Conservation (phyloP, 495 filamentous ascomycete species). For the Cryomyces minteri region DNA sequence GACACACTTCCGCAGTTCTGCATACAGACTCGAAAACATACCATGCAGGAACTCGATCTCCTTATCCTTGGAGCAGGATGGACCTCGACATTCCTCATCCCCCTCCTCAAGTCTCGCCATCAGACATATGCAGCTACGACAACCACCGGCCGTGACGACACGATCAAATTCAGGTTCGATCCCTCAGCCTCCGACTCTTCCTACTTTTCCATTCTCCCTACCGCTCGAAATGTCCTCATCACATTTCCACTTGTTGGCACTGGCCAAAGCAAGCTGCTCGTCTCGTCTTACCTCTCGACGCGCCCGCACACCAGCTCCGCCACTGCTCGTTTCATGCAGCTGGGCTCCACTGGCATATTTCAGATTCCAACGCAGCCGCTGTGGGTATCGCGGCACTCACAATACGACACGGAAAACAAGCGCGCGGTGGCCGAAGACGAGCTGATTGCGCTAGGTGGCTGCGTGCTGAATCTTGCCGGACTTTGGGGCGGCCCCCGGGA, state of each 20-base stretch:
- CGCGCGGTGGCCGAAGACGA: constrained; percentile 45
- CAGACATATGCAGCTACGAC: constrained; percentile 43
- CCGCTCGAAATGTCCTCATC: constrained; percentile 36
- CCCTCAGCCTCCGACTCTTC: constrained; percentile 20
- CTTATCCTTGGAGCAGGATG: constrained; percentile 57
- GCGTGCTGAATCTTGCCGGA: constrained; percentile 42
- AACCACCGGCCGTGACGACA: constrained; percentile 32
- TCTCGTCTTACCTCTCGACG: constrained; percentile 26
- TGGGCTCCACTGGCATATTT: constrained; percentile 44
- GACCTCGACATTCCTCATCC: constrained; percentile 48
- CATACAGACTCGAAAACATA: too few species aligned
- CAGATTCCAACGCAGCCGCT: constrained; percentile 9
- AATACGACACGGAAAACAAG: constrained; percentile 22
- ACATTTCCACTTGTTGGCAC: constrained; percentile 39
- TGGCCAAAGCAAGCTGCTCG: constrained; percentile 24
- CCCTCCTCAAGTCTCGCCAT: constrained; percentile 28
- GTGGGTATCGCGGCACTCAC: constrained; percentile 18
- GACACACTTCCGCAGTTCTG: too few species aligned
- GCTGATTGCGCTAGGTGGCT: constrained; percentile 29
- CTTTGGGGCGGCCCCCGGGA: constrained; percentile 39
- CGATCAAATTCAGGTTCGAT: constrained; percentile 41
- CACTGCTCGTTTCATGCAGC: constrained; percentile 29
- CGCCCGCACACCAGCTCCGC: constrained; percentile 17
- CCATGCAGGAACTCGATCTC: constrained; percentile 16
- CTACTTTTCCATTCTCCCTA: constrained; percentile 29